Base-by-base conservation (phyloP, 176 grass and related monocot species). In the Eragrostis curvula region DNA sequence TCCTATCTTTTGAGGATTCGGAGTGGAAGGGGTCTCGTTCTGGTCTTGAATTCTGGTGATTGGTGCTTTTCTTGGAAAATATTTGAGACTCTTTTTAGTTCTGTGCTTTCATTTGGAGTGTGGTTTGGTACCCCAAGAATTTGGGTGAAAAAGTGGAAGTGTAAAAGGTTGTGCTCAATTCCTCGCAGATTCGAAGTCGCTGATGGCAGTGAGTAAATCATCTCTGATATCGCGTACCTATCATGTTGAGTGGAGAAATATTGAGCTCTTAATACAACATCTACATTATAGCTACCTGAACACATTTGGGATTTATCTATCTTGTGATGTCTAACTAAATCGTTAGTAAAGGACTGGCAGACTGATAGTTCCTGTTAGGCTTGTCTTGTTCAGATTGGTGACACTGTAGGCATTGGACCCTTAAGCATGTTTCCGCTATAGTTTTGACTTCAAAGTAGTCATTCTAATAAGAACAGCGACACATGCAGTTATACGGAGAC, bases 131-230 rank as follows among this genome's bases (percentile, higher is more conserved):
- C 40, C 55, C 3, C 27, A 50, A 78, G 16, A 82, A 50, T 59
- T 82, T 65, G 5, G 66, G 12, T 49, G 21, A 71, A 51, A 88
- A 56, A 72, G 36, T 78, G 63, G 12, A 57, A 9, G 81, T 71
- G 47, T 45, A 49, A 1, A 9, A 44, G 61, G 59, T 11, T 36
- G 29, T 61, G 27, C 7, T 47, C 63, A 30, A 36, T 1, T 7
- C 29, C 21, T 63, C 2, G 0, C 44, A 16, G 53, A 77, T 52
- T 85, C 50, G 7, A 77, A 82, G 68, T 30, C 46, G 47, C 62
- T 12, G 63, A 94, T 94, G 92, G 73, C 84, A 30, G 92, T 94
- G 57, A 94, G 92, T 91, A 70, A 73, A 71, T 43, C 20, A 16
- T 87, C 46, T 82, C 58, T 53, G 21, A 61, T 70, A 53, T 20